Conservation (phyloP, 352 stramenopile genomes). For the Phytophthora citrophthora region DNA sequence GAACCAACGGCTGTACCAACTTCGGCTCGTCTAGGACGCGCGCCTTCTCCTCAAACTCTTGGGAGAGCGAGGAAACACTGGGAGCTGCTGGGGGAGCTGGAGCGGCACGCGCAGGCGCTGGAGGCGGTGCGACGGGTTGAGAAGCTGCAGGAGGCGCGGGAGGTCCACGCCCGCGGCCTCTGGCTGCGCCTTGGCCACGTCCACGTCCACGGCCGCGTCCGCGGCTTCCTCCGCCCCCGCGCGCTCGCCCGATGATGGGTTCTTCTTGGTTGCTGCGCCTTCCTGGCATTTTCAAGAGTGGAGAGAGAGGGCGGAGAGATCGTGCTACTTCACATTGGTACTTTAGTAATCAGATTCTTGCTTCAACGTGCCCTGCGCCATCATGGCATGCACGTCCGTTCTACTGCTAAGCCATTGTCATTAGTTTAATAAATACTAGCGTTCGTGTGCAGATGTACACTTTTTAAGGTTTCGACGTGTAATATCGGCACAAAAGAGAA, state of each 20-base stretch:
- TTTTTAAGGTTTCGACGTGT: too few relatives aligned
- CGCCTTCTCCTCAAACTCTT: constrained; percentile 52
- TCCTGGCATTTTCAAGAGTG: constrained; percentile 20
- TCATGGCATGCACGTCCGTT: too few relatives aligned
- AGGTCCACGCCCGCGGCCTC: constrained; percentile 3
- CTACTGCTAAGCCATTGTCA: too few relatives aligned
- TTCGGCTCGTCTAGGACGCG: constrained; percentile 19
- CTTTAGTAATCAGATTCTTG: too few relatives aligned
- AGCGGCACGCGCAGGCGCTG: constrained; percentile 8
- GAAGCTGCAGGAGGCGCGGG: neutral
- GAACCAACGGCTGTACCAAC: constrained; percentile 44
- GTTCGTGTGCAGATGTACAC: too few relatives aligned
- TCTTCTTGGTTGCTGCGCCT: constrained; percentile 23
- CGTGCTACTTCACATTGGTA: constrained; percentile 1
- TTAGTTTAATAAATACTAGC: too few relatives aligned
- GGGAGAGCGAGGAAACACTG: constrained; percentile 9
- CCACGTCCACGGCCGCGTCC: neutral
- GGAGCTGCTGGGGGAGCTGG: neutral
- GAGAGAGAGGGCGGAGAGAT: neutral
- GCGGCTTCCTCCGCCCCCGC: constrained; percentile 3
- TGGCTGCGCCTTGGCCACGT: constrained; percentile 7
- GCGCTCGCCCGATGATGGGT: constrained; percentile 17
- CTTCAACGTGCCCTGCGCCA: too few relatives aligned
- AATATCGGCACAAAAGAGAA: too few relatives aligned
- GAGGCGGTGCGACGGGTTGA: constrained; percentile 8